Percentiles rank a stretch among this genome's conserved stretches.
These are phyloP conservation scores for Symbiodinium natans DNA, from an alignment of 73 alveolate species.

Conservation along the genomic window DNA sequence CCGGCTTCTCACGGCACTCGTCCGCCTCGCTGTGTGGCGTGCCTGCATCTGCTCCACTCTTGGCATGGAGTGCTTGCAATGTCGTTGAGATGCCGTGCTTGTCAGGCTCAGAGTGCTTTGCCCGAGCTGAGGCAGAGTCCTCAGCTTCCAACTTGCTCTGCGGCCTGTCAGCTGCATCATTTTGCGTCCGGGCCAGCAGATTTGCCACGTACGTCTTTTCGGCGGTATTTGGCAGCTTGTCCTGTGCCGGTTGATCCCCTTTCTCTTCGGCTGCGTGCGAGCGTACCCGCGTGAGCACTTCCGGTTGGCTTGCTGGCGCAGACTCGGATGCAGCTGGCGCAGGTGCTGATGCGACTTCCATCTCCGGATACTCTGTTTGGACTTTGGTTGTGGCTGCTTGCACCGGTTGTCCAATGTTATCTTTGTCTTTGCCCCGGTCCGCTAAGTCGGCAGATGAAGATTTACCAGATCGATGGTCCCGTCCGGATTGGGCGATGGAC, in stretches of 20 bases:
- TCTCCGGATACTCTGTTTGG: neutral
- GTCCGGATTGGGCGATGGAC: no score
- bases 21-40: neutral
- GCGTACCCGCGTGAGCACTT: no score
- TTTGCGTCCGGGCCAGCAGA: neutral
- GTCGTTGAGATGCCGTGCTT: no score
- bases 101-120: neutral
- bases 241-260: neutral
- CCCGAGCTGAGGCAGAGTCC: neutral
- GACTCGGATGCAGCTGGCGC: neutral
- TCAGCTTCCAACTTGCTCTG: neutral
- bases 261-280: neutral
- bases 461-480: neutral
- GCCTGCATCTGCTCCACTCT: neutral
- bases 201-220: neutral
- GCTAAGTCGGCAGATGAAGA: no score
- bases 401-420: neutral
- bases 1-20: neutral
- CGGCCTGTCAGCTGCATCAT: neutral
- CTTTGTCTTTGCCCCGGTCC: neutral
- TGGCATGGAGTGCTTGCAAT: no score
- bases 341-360: neutral
- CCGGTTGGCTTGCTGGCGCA: neutral
- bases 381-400: neutral
- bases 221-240: neutral